Conservation (phyloP, 1,284 basidiomycete species). For the Ceratorhiza oryzae-sativae region DNA sequence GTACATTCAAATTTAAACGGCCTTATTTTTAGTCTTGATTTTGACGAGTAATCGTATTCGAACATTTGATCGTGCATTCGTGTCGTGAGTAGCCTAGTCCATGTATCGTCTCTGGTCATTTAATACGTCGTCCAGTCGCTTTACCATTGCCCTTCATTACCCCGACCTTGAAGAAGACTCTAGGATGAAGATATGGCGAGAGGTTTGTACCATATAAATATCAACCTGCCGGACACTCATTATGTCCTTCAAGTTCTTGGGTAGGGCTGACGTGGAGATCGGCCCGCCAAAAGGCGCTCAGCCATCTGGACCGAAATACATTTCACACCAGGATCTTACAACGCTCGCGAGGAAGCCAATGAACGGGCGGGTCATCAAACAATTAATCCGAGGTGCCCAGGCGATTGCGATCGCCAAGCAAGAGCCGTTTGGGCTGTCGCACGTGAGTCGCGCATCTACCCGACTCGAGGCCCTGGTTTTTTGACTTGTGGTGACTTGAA, state of each 20-base stretch:
- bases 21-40: not conserved
- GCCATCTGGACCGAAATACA: conserved; percentile 6
- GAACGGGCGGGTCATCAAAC: conserved; percentile 20
- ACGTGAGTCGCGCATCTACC: not conserved
- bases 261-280: not conserved
- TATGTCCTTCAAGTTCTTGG: not conserved
- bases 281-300: not conserved
- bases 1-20: not conserved
- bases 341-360: conserved; percentile 7
- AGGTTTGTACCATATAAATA: not conserved
- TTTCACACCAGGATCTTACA: conserved; percentile 10
- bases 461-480: not conserved
- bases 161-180: conserved; percentile 18
- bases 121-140: not conserved
- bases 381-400: conserved; percentile 10
- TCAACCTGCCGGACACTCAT: not conserved
- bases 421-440: conserved; percentile 12
- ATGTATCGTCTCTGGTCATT: not conserved
- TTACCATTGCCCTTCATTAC: conserved; percentile 10
- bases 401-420: conserved; percentile 18
- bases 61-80: conserved; percentile 12
- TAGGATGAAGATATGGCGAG: conserved; percentile 1
- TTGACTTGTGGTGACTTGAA: not conserved
- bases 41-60: conserved; percentile 9
- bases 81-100: not conserved